These are phyloP conservation scores for Ophiostoma piceae DNA, from an alignment of 2,329 filamentous ascomycete species.

Conservation along the genomic window DNA sequence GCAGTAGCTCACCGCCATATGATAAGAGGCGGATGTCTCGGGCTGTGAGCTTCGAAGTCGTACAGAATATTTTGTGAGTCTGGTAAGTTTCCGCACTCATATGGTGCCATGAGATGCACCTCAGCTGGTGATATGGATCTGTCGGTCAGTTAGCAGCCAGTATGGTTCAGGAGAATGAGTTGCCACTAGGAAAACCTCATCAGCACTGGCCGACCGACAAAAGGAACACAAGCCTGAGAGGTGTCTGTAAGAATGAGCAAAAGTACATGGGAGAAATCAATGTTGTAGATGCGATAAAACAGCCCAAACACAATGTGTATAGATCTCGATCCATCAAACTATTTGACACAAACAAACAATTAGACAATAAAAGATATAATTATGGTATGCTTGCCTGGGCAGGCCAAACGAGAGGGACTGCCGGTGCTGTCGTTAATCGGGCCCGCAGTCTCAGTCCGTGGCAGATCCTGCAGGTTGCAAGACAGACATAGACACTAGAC, in stretches of 20 bases:
- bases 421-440: conserved; percentile 15
- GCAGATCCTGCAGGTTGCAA: conserved; percentile 21
- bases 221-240: background rate
- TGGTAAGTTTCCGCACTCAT: background rate
- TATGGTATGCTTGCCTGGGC: background rate
- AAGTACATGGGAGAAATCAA: too few relatives aligned
- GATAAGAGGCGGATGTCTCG: conserved; percentile 14
- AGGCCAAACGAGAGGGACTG: background rate
- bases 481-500: background rate
- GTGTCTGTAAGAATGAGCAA: background rate
- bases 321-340: background rate
- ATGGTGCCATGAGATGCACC: background rate
- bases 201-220: background rate
- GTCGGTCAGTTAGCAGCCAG: background rate
- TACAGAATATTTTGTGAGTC: background rate
- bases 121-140: background rate
- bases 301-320: background rate
- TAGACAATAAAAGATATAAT: background rate
- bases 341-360: background rate
- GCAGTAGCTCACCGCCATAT: conserved; percentile 16
- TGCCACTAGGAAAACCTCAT: background rate
- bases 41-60: background rate
- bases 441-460: conserved; percentile 16
- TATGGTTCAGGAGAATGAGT: background rate
- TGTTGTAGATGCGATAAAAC: background rate